Base-by-base conservation (phyloP, 1,284 basidiomycete genomes). In the Marasmius tenuissimus region DNA sequence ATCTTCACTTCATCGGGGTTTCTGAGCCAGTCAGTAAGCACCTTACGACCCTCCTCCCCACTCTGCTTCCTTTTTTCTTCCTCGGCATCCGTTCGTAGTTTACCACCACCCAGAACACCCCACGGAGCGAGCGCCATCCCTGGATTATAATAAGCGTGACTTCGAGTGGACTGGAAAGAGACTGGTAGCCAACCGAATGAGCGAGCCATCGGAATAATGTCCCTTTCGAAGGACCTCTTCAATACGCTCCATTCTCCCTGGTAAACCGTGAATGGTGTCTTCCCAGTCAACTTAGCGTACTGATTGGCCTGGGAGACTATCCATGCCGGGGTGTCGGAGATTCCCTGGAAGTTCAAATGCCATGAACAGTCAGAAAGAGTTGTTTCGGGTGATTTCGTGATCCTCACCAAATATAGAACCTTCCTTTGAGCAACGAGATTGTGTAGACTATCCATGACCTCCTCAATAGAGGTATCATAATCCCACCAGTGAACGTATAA, bases 201-300 rank as follows among this genome's bases (percentile, higher is more conserved):
- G 11, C 78, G 75, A 4, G 77, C 78, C 84, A 85, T 85, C 0
- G 83, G 82, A 48, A 85, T 78, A 61, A 85, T 84, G 5, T 84
- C 83, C 10, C 82, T 73, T 71, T 85, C 84, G 60, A 85, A 80
- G 37, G 78, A 76, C 38, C 83, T 76, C 35, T 77, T 69, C 70
- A 81, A 73, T 42, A 84, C 72, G 57, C 78, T 82, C 81, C 82
- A 85, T 9, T 64, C 62, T n/a, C 83, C 83, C 72, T 85, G 82
- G 64, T 85, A 85, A 45, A 85, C 73, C 20, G 72, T 70, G 68
- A 85, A 86, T 7, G 79, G 82, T 3, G 80, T 80, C 65, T 81
- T 69, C 0, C 75, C 81, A 59, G 82, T 73, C 20, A 78, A 75
- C 0, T 75, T 69, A 0, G 79, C 78, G 60, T 79, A 81, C 56